A percentile compares a stretch with the other conserved stretches of the same genome.
Evolutionary conservation across 345 rosid species (phyloP).

Genomic region (Populus euphratica): DNA sequence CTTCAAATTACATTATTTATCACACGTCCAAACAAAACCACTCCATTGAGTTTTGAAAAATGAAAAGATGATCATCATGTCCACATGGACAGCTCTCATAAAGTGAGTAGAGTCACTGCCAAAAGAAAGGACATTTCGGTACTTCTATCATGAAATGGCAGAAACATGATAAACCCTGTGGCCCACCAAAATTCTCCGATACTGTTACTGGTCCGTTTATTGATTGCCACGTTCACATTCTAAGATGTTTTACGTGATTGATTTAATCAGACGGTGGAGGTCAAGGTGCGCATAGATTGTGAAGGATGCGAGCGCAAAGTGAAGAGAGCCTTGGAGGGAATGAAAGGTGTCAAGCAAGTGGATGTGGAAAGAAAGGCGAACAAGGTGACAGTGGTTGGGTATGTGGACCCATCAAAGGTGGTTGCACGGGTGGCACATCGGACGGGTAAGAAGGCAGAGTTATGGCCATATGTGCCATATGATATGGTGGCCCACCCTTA

Average conservation of each 20-base stretch:
- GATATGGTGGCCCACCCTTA: constrained; percentile 88
- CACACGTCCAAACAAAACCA: neutral
- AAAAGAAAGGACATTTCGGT: neutral
- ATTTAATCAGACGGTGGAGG: constrained; percentile 74
- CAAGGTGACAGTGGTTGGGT: constrained; percentile 84
- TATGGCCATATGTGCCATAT: constrained; percentile 92
- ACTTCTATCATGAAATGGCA: neutral
- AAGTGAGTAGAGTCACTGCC: neutral
- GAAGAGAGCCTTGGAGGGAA: constrained; percentile 70
- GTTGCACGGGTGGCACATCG: constrained; percentile 72
- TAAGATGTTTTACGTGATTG: neutral
- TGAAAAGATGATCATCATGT: neutral
- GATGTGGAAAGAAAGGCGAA: constrained; percentile 72
- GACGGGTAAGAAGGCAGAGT: constrained; percentile 90
- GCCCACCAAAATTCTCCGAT: neutral
- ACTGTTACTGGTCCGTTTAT: neutral
- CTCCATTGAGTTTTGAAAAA: neutral
- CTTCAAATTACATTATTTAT: no score
- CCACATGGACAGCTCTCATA: neutral
- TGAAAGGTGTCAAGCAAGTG: constrained; percentile 81
- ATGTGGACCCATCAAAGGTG: constrained; percentile 70
- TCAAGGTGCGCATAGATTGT: constrained; percentile 84
- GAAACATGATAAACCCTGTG: neutral
- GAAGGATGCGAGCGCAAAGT: constrained; percentile 97
- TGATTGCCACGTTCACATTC: neutral